These are phyloP conservation scores for Bruguiera parviflora DNA, from an alignment of 345 rosid genomes.

Conservation along the genomic window DNA sequence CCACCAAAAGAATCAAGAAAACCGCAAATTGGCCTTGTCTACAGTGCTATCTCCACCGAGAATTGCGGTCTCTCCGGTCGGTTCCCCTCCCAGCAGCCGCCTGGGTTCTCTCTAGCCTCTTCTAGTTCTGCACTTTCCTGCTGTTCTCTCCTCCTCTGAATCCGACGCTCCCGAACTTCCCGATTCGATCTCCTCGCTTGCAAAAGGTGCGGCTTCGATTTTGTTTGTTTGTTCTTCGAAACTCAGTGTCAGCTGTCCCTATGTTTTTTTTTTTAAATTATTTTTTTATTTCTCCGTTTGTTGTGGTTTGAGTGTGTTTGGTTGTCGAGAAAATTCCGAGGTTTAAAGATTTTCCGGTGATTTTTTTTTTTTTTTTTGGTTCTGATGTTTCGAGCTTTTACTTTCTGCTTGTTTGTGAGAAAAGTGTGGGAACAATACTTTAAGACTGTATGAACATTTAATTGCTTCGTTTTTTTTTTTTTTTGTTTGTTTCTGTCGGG, in stretches of 20 bases:
- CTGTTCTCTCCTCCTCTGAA: background rate
- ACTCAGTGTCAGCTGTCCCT: too few species aligned
- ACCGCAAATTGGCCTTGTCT: constrained; percentile 4
- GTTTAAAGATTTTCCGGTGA: background rate
- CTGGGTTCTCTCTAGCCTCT: background rate
- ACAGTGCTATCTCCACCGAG: constrained; percentile 9
- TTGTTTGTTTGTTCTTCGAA: too few species aligned
- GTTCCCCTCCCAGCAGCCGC: background rate
- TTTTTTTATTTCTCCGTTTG: background rate
- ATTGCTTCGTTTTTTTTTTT: too few species aligned
- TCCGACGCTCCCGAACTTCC: constrained; percentile 19
- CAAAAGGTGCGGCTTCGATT: too few species aligned
- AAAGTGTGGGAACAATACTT: background rate
- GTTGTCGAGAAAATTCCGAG: constrained; percentile 5
- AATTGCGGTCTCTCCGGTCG: constrained; percentile 27
- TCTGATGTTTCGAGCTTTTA: constrained; percentile 10
- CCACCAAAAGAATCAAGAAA: constrained; percentile 6
- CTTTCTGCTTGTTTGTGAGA: constrained; percentile 1
- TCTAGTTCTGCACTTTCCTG: constrained; percentile 5
- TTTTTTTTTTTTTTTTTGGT: background rate
- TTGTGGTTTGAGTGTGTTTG: constrained; percentile 2
- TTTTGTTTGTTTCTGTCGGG: too few species aligned
- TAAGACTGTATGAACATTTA: too few species aligned
- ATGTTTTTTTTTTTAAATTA: too few species aligned
- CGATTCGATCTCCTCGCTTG: background rate